Percentiles rank a stretch among this genome's conserved stretches.
Conservation (phyloP, 164 flowering plant species). For the Magnolia kwangsiensis region DNA sequence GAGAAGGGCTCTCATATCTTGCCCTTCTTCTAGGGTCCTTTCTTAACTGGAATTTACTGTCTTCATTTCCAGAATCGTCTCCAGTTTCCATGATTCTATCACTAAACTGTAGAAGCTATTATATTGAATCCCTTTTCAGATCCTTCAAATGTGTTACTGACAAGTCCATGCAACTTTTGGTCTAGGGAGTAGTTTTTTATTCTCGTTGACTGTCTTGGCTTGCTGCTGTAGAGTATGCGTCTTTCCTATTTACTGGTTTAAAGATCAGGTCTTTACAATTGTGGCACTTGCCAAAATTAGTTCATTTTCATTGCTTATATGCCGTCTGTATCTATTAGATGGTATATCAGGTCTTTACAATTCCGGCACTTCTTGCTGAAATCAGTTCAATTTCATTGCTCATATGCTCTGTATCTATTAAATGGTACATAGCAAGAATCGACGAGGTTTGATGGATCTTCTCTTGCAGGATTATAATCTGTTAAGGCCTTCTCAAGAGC, state of each 20-base stretch:
- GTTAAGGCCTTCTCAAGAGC: conserved; percentile 95
- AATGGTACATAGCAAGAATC: no score
- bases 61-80: neutral
- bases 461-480: conserved; percentile 68
- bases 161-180: no score
- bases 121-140: no score
- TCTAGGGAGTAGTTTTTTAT: no score
- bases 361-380: neutral
- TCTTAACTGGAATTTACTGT: no score
- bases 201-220: no score
- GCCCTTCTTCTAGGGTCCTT: no score
- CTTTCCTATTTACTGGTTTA: neutral
- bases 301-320: neutral
- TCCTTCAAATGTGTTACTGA: no score
- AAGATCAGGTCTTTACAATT: no score
- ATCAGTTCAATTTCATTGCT: neutral
- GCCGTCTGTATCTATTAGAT: neutral
- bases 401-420: neutral
- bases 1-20: no score
- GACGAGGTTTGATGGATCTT: neutral
- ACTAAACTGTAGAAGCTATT: neutral
- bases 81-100: neutral
- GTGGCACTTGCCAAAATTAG: neutral
- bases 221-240: neutral
- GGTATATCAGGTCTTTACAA: no score